Conservation (phyloP, 805 yeast species). For the Metschnikowia henanensis region DNA sequence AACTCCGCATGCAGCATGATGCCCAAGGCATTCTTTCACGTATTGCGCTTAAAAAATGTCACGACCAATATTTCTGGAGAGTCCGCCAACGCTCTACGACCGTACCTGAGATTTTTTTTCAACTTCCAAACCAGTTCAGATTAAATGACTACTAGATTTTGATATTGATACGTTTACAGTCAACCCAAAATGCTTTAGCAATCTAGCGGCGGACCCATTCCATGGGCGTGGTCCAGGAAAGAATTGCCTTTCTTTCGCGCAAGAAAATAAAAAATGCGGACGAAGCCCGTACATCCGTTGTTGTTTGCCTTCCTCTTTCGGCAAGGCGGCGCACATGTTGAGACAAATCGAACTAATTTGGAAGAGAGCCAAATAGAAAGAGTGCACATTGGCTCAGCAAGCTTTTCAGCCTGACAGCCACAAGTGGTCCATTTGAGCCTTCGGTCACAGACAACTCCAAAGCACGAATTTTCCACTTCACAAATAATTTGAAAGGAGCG, state of each 20-base stretch:
- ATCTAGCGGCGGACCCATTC: constrained; percentile 2
- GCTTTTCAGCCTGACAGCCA: background rate
- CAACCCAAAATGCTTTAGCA: too few relatives aligned
- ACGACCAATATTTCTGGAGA: too few relatives aligned
- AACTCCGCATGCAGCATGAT: constrained; percentile 6
- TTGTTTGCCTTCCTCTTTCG: constrained; percentile 12
- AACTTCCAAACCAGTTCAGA: background rate
- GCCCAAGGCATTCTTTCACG: constrained; percentile 7
- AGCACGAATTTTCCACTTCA: too few relatives aligned
- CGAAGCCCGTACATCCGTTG: constrained; percentile 5
- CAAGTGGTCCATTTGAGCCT: background rate
- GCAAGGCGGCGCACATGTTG: constrained; percentile 12
- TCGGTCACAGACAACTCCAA: too few relatives aligned
- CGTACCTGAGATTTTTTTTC: too few relatives aligned
- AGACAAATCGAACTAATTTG: constrained; percentile 7
- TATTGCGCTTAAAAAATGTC: constrained; percentile 6
- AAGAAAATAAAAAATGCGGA: background rate
- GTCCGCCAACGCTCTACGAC: too few relatives aligned
- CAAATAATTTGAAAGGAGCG: too few relatives aligned
- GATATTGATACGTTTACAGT: too few relatives aligned
- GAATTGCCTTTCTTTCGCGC: constrained; percentile 10
- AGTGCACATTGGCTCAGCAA: constrained; percentile 13
- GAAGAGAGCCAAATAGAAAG: constrained; percentile 8
- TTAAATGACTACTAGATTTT: too few relatives aligned
- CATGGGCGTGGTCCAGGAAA: constrained; percentile 4